Base-by-base conservation (phyloP, 2,329 filamentous ascomycete genomes). In the Sarocladiaceae sp. region DNA sequence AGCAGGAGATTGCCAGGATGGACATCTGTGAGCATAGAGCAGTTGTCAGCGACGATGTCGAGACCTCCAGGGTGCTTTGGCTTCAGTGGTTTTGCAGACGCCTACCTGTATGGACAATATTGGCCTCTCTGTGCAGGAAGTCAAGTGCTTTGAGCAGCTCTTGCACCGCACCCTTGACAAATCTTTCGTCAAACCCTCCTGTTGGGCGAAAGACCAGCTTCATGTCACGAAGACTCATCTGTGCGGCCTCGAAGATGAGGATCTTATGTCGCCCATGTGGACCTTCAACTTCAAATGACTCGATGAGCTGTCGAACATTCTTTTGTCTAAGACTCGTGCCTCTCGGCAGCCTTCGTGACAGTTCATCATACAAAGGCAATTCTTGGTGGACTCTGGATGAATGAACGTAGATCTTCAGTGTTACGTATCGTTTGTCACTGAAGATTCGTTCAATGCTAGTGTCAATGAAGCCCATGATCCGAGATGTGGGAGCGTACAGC, bases 91-190 rank as follows among this genome's bases (percentile, higher is more conserved):
- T 13, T 18, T 37, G 26, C 3, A 17, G 2, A 4, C 11, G 54
- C 57, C 0, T 59, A 67, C 67, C 66, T 50, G 64, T 68, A 46
- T 71, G 66, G 0, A 65, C 59, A 2, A 60, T 40, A 10, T 64
- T 44, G 0, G 58, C 65, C 46, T 72, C 62, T 1, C 51, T 58
- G 17, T 71, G 68, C 2, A 70, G 53, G 37, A 68, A 71, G 20
- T 69, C 63, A 35, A 71, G 59, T 2, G 62, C 65, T 18, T 63
- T 52, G n/a, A 69, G 58, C 15, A 69, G 55, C 49, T 65, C 59
- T 3, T 56, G 54, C 0, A 67, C 22, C 1, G 64, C 62, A 15
- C 62, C 59, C 50, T 62, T 68, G 0, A 69, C 63, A 13, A 40
- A 40, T 23, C 8, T 22, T 15, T 40, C 37, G 7, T 40, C 15